Evolutionary conservation across 2,329 filamentous ascomycete genomes (phyloP).

Genomic region (Apiospora hydei): DNA sequence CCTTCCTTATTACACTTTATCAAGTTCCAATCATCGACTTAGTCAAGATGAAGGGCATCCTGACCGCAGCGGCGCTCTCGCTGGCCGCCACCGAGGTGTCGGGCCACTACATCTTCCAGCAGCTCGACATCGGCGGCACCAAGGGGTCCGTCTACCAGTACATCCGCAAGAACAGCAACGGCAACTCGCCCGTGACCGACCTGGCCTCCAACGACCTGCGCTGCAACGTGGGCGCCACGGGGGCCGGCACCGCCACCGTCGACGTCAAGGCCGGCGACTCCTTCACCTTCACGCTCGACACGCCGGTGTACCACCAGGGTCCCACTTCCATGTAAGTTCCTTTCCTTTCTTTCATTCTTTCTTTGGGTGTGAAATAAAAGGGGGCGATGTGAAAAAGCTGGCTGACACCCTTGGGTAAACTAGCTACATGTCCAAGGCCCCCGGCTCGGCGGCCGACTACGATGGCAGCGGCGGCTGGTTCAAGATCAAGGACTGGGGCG

Average conservation of each 20-base stretch:
- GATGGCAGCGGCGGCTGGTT: slow-evolving; percentile 51
- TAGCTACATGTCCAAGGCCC: slow-evolving; percentile 52
- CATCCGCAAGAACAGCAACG: slow-evolving; percentile 55
- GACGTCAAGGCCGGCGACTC: slow-evolving; percentile 46
- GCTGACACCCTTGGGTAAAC: slow-evolving; percentile 25
- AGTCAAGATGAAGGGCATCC: slow-evolving; percentile 43
- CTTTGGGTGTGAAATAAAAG: no score
- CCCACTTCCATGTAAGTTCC: slow-evolving; percentile 46
- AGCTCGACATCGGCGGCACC: slow-evolving; percentile 42
- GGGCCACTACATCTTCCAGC: slow-evolving; percentile 52
- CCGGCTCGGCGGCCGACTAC: slow-evolving; percentile 44
- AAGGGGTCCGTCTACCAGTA: slow-evolving; percentile 47
- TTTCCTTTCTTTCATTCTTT: background rate
- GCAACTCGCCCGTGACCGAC: slow-evolving; percentile 55
- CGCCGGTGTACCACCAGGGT: slow-evolving; percentile 52
- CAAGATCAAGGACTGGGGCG: slow-evolving; percentile 50
- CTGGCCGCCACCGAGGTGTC: slow-evolving; percentile 44
- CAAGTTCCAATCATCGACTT: background rate
- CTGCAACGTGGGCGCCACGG: slow-evolving; percentile 49
- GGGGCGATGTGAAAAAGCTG: background rate
- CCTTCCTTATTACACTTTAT: background rate
- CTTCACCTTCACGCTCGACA: slow-evolving; percentile 49
- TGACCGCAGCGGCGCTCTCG: slow-evolving; percentile 37
- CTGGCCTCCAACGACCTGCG: slow-evolving; percentile 49
- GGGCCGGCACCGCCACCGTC: slow-evolving; percentile 44